Conservation (phyloP, 2,329 filamentous ascomycete species). For the Pyrenochaeta sp. region DNA sequence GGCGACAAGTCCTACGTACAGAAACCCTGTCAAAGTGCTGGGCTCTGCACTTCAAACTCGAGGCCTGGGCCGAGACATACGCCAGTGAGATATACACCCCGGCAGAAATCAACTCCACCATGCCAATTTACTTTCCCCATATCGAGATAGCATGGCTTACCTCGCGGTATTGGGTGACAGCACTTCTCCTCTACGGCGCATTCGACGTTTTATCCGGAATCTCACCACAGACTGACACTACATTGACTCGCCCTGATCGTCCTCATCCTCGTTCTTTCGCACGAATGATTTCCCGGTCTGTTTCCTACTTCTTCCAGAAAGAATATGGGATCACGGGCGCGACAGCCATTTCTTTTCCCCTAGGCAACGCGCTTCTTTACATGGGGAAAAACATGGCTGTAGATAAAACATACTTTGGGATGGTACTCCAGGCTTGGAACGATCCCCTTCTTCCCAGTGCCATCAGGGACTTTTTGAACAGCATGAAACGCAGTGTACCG, state of each 20-base stretch:
- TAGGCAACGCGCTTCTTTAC: conserved; percentile 29
- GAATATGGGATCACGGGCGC: conserved; percentile 29
- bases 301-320: conserved; percentile 32
- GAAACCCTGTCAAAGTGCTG: conserved; percentile 22
- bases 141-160: conserved; percentile 26
- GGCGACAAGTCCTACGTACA: conserved; percentile 10
- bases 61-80: conserved; percentile 23
- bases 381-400: conserved; percentile 18
- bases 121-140: conserved; percentile 22
- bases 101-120: conserved; percentile 9
- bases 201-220: conserved; percentile 24
- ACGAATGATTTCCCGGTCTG: conserved; percentile 28
- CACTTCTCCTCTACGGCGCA: conserved; percentile 28
- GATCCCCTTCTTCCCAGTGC: conserved; percentile 23
- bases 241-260: conserved; percentile 16
- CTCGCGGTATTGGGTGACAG: conserved; percentile 32
- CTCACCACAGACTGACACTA: conserved; percentile 7
- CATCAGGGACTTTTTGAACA: conserved; percentile 30
- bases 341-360: conserved; percentile 25
- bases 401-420: conserved; percentile 20
- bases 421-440: conserved; percentile 20
- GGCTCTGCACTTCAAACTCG: conserved; percentile 27
- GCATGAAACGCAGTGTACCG: conserved; percentile 18
- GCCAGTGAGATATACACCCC: conserved; percentile 19
- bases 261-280: conserved; percentile 33